phyloP scores from a whole-genome alignment of 345 rosid genomes.

The Salix koriyanagi region DNA sequence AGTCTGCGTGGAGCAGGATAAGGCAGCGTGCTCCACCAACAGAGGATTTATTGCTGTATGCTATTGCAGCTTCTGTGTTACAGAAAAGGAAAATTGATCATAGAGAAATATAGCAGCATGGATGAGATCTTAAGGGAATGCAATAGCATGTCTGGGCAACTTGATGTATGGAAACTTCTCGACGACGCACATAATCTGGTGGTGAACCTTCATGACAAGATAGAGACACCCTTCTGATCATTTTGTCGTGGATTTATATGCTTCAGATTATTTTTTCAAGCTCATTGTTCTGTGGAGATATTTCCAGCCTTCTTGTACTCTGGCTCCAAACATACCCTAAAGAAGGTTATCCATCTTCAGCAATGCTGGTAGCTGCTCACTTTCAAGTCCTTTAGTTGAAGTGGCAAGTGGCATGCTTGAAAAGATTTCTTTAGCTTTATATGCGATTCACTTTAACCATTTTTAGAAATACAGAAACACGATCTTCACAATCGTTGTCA shows the following conservation, averaged over 20 bases:
- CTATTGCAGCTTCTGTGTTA: constrained; percentile 82
- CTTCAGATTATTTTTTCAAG: not conserved
- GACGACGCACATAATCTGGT: constrained; percentile 90
- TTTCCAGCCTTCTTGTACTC: constrained; percentile 4
- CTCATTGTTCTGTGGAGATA: not conserved
- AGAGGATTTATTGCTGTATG: constrained; percentile 79
- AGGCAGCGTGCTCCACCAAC: constrained; percentile 85
- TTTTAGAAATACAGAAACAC: not conserved
- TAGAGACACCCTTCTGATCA: constrained; percentile 41
- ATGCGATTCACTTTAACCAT: not conserved
- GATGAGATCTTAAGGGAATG: constrained; percentile 91
- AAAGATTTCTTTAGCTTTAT: not conserved
- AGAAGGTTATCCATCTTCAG: not conserved
- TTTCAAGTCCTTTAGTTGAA: not conserved
- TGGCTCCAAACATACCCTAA: not conserved
- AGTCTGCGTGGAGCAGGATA: constrained; percentile 79
- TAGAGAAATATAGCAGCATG: constrained; percentile 84
- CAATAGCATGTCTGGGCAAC: constrained; percentile 88
- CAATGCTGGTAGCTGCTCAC: not conserved
- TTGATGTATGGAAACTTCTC: constrained; percentile 93
- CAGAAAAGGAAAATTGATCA: constrained; percentile 88
- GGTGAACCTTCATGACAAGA: constrained; percentile 72
- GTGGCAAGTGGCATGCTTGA: not conserved
- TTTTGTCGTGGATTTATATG: constrained; percentile 8
- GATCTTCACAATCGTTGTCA: not conserved